Percentiles rank a stretch among this genome's conserved stretches.
phyloP scores from a whole-genome alignment of 805 yeast species.

The Wickerhamiella occidentalis region DNA sequence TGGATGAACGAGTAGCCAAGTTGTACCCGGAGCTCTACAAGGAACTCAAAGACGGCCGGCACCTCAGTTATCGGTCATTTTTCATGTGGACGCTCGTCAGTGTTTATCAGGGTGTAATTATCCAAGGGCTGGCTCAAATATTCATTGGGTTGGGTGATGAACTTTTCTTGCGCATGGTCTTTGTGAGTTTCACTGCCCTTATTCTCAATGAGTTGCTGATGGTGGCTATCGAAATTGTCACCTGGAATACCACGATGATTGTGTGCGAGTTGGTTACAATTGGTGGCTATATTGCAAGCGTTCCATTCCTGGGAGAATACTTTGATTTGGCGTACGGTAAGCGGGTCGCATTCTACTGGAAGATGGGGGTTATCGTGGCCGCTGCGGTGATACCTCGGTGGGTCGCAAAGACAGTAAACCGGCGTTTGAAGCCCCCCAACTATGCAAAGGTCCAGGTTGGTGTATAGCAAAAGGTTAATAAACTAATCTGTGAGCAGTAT shows the following conservation, averaged over 20 bases:
- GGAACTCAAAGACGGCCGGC: constrained; percentile 78
- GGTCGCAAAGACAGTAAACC: constrained; percentile 62
- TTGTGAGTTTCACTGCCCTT: constrained; percentile 68
- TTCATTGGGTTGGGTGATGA: constrained; percentile 49
- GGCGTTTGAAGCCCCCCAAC: constrained; percentile 80
- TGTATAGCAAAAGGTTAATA: too few species aligned
- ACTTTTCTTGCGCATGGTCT: constrained; percentile 64
- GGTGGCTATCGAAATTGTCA: constrained; percentile 86
- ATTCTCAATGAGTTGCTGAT: constrained; percentile 76
- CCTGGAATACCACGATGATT: constrained; percentile 78
- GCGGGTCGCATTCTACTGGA: constrained; percentile 55
- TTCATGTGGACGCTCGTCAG: constrained; percentile 85
- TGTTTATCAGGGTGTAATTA: constrained; percentile 77
- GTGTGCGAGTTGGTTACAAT: constrained; percentile 61
- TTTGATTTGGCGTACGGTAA: constrained; percentile 57
- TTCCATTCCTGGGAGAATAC: constrained; percentile 82
- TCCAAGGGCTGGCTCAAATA: constrained; percentile 70
- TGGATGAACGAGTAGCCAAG: constrained; percentile 75
- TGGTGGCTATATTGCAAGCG: constrained; percentile 50
- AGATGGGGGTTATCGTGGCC: constrained; percentile 46
- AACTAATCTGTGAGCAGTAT: too few species aligned
- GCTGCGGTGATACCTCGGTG: constrained; percentile 81
- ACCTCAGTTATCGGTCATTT: constrained; percentile 76
- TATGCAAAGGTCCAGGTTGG: constrained; percentile 79
- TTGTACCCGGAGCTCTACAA: constrained; percentile 90